Evolutionary conservation across 345 rosid genomes (phyloP).

Genomic region (Camelina sativa): DNA sequence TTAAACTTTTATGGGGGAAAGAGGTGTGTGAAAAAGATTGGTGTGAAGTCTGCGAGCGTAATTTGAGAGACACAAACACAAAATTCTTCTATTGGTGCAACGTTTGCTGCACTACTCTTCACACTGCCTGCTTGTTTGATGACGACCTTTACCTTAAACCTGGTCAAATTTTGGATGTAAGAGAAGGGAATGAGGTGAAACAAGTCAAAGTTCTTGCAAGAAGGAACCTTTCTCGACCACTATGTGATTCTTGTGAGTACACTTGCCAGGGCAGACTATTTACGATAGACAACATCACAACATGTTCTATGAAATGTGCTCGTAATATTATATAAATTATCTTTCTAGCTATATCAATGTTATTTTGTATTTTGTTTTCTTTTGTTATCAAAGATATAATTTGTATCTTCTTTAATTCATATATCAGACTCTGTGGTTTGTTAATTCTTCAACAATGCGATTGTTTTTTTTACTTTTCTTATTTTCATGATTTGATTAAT

Average conservation of each 20-base stretch:
- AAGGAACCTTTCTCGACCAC: not conserved
- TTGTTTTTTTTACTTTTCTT: too few species aligned
- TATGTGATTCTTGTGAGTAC: not conserved
- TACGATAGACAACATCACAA: not conserved
- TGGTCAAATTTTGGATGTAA: not conserved
- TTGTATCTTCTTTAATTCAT: too few species aligned
- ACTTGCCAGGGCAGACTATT: not conserved
- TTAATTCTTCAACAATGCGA: too few species aligned
- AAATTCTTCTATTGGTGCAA: not conserved
- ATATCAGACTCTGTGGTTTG: too few species aligned
- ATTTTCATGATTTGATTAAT: too few species aligned
- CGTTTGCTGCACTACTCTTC: not conserved
- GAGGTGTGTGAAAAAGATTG: not conserved
- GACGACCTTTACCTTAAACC: not conserved
- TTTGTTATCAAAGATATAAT: too few species aligned
- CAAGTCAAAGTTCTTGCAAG: not conserved
- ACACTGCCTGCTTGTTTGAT: not conserved
- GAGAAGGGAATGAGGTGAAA: not conserved
- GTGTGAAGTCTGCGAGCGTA: slow-evolving; percentile 9
- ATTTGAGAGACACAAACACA: not conserved
- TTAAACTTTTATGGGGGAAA: not conserved
- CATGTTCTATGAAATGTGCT: not conserved
- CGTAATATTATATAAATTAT: too few species aligned
- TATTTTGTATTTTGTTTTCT: too few species aligned
- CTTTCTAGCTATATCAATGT: too few species aligned